Conservation (phyloP, 768 basidiomycete genomes). For the Podaxis sp. region DNA sequence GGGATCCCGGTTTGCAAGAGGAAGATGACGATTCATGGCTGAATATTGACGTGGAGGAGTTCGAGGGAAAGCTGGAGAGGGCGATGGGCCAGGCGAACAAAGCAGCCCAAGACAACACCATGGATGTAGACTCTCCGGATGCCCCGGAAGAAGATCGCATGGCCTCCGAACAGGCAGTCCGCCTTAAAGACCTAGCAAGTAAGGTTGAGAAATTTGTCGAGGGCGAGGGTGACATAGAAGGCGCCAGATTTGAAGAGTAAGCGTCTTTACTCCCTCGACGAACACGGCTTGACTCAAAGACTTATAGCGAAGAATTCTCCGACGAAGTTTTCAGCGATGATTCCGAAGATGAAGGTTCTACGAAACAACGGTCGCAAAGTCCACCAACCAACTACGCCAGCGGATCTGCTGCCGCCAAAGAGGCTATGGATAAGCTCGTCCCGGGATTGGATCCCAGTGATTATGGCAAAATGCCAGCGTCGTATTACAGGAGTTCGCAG, state of each 20-base stretch:
- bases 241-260: constrained; percentile 90
- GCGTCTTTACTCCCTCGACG: constrained; percentile 25
- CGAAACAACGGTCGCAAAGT: constrained; percentile 28
- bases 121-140: constrained; percentile 45
- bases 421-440: constrained; percentile 77
- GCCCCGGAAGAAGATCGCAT: constrained; percentile 44
- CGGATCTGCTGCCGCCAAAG: constrained; percentile 1
- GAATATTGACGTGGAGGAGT: constrained; percentile 68
- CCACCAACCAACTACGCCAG: not conserved
- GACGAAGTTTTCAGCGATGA: constrained; percentile 63
- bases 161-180: constrained; percentile 63
- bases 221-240: constrained; percentile 85
- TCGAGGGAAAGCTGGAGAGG: constrained; percentile 70
- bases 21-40: constrained; percentile 90
- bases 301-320: constrained; percentile 59
- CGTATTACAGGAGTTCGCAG: constrained; percentile 70
- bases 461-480: constrained; percentile 85
- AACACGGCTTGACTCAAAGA: constrained; percentile 6
- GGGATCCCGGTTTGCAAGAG: constrained; percentile 23
- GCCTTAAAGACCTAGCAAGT: constrained; percentile 72
- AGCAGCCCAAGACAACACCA: constrained; percentile 29
- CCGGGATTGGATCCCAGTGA: constrained; percentile 76
- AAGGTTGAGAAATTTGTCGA: constrained; percentile 91
- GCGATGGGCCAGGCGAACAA: constrained; percentile 28
- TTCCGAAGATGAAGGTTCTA: constrained; percentile 27